Base-by-base conservation (phyloP, 2,329 filamentous ascomycete species). In the Botrytis porri region DNA sequence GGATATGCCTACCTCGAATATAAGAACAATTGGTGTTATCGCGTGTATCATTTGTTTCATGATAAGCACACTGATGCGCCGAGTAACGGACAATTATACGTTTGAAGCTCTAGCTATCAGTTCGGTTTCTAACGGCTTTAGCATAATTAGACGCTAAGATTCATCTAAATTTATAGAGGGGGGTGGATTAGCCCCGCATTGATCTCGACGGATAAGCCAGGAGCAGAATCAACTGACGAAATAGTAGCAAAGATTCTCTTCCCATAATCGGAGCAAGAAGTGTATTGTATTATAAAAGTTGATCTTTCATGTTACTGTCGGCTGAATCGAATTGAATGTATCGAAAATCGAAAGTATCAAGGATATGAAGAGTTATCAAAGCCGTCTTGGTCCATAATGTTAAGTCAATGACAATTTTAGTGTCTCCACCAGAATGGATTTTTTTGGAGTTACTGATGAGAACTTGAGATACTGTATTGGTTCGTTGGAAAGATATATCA, bases 151-250 rank as follows among this genome's bases (percentile, higher is more conserved):
- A 18, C 22, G 16, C 64, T 66, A 39, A 51, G 12, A 48, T 32
- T n/a, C 16, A 18, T 37, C 54, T 39, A 32, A 67, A 54, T 54
- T 54, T 2, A 54, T 54, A 67, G 45, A 48, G 41, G 32, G 41
- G 32, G n/a, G n/a, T 64, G 62, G 62, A 64, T 41, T 20, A 39
- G 64, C 22, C 64, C 45, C 22, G 25, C 35, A 41, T 8, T 9
- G 25, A 67, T 67, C 64, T 57, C n/a, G 22, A 37, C 48, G 64
- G 64, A 67, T 67, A 67, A 67, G 64, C 57, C 64, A 67, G 64
- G 45, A 67, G 41, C 48, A 57, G 25, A 39, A 54, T 29, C 51
- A 29, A 25, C 20, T 20, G 14, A 18, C n/a, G 7, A 43, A 22
- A 39, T n/a, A 25, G 22, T 18, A n/a, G 32, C 16, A 20, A 51